phyloP scores from a whole-genome alignment of 805 yeast genomes.

The Komagataella phaffii region DNA sequence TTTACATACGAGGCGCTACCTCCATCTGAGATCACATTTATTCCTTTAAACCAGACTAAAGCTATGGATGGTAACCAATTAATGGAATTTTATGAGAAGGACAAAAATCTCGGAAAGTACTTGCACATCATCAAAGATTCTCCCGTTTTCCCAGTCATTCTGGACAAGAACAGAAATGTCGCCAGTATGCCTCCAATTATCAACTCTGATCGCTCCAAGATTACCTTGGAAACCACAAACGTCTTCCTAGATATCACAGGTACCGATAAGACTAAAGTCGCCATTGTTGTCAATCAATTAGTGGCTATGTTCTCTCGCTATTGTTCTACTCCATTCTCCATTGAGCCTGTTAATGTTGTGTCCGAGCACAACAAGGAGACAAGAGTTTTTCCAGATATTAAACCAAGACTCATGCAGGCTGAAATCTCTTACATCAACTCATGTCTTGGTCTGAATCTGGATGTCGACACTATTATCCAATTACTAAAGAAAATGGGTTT shows the following conservation, averaged over 20 bases:
- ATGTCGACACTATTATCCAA: slow-evolving; percentile 51
- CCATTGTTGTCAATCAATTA: slow-evolving; percentile 79
- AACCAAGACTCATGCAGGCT: slow-evolving; percentile 56
- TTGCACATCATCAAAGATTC: slow-evolving; percentile 79
- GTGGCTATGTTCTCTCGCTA: slow-evolving; percentile 94
- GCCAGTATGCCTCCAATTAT: slow-evolving; percentile 96
- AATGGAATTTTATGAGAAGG: slow-evolving; percentile 83
- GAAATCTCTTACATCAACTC: slow-evolving; percentile 82
- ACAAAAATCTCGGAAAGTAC: slow-evolving; percentile 80
- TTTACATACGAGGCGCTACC: slow-evolving; percentile 78
- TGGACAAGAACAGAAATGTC: slow-evolving; percentile 63
- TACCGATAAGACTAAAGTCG: slow-evolving; percentile 89
- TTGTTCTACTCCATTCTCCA: slow-evolving; percentile 65
- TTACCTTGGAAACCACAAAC: slow-evolving; percentile 70
- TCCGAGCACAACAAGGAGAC: slow-evolving; percentile 71
- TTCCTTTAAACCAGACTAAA: slow-evolving; percentile 61
- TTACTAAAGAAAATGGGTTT: slow-evolving; percentile 77
- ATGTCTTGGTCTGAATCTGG: slow-evolving; percentile 72
- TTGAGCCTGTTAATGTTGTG: slow-evolving; percentile 82
- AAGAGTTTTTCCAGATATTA: slow-evolving; percentile 62
- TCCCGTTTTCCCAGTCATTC: slow-evolving; percentile 83
- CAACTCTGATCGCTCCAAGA: slow-evolving; percentile 84
- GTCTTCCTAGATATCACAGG: slow-evolving; percentile 92
- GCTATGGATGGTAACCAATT: slow-evolving; percentile 63
- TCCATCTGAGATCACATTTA: slow-evolving; percentile 64